Conservation (phyloP, 768 basidiomycete genomes). For the Cyathus striatus region DNA sequence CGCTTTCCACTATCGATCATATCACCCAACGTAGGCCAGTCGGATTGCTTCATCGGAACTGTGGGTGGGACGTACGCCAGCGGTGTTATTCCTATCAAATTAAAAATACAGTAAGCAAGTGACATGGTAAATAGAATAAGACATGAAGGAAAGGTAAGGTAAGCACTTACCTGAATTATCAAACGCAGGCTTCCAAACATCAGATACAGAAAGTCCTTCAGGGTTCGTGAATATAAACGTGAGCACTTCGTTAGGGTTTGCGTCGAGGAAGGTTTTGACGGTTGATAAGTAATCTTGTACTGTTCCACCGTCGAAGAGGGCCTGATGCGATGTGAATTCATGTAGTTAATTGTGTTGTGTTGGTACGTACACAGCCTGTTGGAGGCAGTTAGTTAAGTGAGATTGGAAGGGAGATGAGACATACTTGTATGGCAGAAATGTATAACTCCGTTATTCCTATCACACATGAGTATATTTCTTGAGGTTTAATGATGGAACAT, state of each 20-base stretch:
- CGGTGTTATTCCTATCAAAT: constrained; percentile 37
- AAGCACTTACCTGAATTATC: constrained; percentile 41
- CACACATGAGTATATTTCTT: too few relatives aligned
- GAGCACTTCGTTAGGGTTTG: constrained; percentile 62
- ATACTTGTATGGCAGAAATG: constrained; percentile 67
- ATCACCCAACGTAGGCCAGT: constrained; percentile 62
- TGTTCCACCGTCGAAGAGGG: constrained; percentile 50
- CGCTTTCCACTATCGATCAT: constrained; percentile 56
- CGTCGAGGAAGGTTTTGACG: constrained; percentile 51
- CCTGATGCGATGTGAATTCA: constrained; percentile 13
- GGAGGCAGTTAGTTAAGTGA: too few relatives aligned
- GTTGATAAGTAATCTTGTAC: constrained; percentile 42
- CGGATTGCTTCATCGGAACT: constrained; percentile 30
- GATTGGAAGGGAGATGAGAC: constrained; percentile 8
- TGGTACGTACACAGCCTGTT: constrained; percentile 25
- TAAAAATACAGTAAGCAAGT: too few relatives aligned
- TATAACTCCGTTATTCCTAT: constrained; percentile 35
- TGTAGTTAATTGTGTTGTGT: neutral
- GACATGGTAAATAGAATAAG: neutral
- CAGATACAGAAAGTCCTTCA: constrained; percentile 43
- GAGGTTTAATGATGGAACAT: too few relatives aligned
- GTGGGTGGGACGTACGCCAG: constrained; percentile 48
- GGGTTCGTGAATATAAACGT: constrained; percentile 67
- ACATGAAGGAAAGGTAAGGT: neutral
- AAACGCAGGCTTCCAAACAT: constrained; percentile 50